Evolutionary conservation across 2,329 filamentous ascomycete species (phyloP).

Genomic region (Sporothrix protearum): DNA sequence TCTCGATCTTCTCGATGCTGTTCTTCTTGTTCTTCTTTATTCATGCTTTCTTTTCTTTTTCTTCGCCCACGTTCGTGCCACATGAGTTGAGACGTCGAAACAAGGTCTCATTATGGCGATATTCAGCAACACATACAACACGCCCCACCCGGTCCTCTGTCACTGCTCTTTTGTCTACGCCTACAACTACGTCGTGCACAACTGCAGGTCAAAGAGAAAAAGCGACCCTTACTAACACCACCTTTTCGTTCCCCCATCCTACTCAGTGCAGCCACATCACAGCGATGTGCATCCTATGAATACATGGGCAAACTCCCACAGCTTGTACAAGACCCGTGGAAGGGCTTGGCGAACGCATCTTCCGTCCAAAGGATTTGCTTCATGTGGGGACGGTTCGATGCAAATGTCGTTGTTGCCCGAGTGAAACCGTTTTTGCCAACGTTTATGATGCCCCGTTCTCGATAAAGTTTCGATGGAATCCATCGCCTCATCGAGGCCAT

Average conservation of each 20-base stretch:
- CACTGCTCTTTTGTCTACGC: neutral
- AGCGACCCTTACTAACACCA: slow-evolving; percentile 9
- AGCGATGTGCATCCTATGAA: neutral
- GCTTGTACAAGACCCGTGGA: neutral
- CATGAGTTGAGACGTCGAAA: too few relatives aligned
- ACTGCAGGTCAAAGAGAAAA: neutral
- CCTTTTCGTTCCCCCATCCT: neutral
- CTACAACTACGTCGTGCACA: neutral
- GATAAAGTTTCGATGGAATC: neutral
- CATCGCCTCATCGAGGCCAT: neutral
- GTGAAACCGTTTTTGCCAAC: neutral
- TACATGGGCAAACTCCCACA: neutral
- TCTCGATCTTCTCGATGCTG: too few relatives aligned
- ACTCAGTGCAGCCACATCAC: neutral
- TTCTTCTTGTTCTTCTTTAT: neutral
- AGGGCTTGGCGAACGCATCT: neutral
- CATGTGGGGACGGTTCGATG: neutral
- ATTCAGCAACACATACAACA: neutral
- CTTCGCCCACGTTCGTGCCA: neutral
- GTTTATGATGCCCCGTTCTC: neutral
- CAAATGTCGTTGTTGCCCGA: neutral
- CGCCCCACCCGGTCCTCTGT: neutral
- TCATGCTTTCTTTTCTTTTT: neutral
- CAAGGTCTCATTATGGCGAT: neutral
- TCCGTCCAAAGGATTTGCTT: neutral